A percentile compares a stretch with the other conserved stretches of the same genome.
Conservation (phyloP, 176 grass and related monocot genomes). For the Elaeis guineensis region DNA sequence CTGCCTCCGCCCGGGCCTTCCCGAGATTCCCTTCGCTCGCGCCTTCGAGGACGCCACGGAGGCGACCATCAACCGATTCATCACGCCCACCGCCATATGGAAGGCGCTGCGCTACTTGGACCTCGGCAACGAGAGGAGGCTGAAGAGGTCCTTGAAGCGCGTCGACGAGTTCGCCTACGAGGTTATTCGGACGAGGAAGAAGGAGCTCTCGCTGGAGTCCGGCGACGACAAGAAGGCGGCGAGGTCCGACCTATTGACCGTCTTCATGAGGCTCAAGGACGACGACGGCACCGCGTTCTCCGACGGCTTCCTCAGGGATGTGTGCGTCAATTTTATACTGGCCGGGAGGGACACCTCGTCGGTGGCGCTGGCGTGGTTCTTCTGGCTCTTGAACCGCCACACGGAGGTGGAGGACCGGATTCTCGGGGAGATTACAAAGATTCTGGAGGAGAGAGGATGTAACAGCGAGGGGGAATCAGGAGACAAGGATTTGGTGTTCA, state of each 20-base stretch:
- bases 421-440: slow-evolving; percentile 47
- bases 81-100: slow-evolving; percentile 80
- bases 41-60: slow-evolving; percentile 96
- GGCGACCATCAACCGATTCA: slow-evolving; percentile 64
- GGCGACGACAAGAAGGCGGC: background rate
- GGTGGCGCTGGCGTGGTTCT: slow-evolving; percentile 95
- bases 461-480: slow-evolving; percentile 28
- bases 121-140: slow-evolving; percentile 57
- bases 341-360: slow-evolving; percentile 96
- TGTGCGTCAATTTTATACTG: slow-evolving; percentile 95
- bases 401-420: slow-evolving; percentile 54
- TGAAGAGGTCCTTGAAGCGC: slow-evolving; percentile 35
- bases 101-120: slow-evolving; percentile 50
- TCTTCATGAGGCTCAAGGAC: slow-evolving; percentile 62
- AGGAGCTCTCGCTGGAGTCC: slow-evolving; percentile 33
- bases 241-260: slow-evolving; percentile 65
- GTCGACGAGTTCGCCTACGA: slow-evolving; percentile 91
- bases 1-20: slow-evolving; percentile 51
- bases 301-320: slow-evolving; percentile 86
- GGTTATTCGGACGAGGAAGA: slow-evolving; percentile 57
- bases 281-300: slow-evolving; percentile 41
- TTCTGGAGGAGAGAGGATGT: slow-evolving; percentile 23
- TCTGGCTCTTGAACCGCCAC: slow-evolving; percentile 73
- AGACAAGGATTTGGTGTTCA: slow-evolving; percentile 44
- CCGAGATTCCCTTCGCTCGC: slow-evolving; percentile 74